Evolutionary conservation across 2,329 filamentous ascomycete genomes (phyloP), one percentile per base, ranked within the genome.

Genomic region (Penicillium corylophilum): DNA sequence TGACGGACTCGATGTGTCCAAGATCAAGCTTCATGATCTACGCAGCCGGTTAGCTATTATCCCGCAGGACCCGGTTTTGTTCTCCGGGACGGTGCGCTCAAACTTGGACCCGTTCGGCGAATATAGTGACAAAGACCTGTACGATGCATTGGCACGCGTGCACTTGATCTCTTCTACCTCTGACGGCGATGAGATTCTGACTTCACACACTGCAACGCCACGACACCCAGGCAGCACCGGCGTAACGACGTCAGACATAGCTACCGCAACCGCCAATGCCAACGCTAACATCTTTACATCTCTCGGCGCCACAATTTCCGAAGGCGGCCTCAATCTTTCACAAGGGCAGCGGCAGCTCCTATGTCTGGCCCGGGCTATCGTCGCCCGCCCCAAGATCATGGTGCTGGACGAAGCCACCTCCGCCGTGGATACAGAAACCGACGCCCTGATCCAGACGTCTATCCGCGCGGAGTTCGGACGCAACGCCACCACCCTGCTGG

Each of bases 401-500:
- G 83, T 92, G 1, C 79, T 92, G 1, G 89, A 93, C 66, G 89
- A 92, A 73, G 88, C 89, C 0, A 93, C 89, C 0, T 86, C 82
- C 2, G 87, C 88, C 0, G 87, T 92, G 4, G 88, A 91, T 68
- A 89, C 89, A 84, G 77, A 79, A 31, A 91, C 88, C 0, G 88
- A 92, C 67, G 75, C 79, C 1, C 78, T 89, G 26, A 91, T 91
- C 63, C 88, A 91, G 73, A 80, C 84, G 9, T 84, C 80, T 44
- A 90, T 91, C 61, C 79, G 87, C 16, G 84, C 87, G 63, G 86
- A 89, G 66, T 89, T 90, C 57, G 82, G 78, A 0, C 59, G 60
- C n/a, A 66, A 65, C 48, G 82, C 82, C 55, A 82, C 81, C 35
- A 90, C 88, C 0, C 73, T 91, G 24, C 71, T 91, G 15, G 87